Base-by-base conservation (phyloP, 441 rosid genomes). In the Gossypium gossypioides region DNA sequence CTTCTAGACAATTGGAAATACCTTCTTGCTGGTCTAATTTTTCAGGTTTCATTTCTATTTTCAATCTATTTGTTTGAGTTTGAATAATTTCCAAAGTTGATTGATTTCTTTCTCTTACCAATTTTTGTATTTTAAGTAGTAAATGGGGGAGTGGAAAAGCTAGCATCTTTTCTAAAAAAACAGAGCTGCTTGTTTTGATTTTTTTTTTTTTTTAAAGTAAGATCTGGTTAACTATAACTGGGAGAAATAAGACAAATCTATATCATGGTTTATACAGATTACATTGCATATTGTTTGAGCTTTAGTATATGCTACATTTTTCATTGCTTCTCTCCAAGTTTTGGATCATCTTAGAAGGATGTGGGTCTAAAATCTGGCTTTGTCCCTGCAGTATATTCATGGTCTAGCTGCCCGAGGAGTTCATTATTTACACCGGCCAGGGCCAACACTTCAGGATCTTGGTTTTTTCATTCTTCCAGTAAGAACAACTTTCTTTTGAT, bases 361-460 rank as follows among this genome's bases (percentile, higher is more conserved):
- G 15, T 66, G n/a, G 22, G 2, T 68, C 50, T 69, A n/a, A 44
- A 60, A 51, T 18, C 18, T 73, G 40, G 25, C 71, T 15, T 40
- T 66, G 69, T 84, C 22, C 32, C 63, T 24, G 74, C 93, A 95
- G 99, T 95, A 95, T 65, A 81, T 95, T 73, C 99, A 95, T 84
- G 98, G 99, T 72, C 81, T 92, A 79, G 93, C 99, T 79, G 98
- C 99, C 25, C 82, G 90, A 66, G 99, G 99, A 80, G 96, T 96
- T 72, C 99, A 92, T 82, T 96, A 90, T 81, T 70, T 96, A 65
- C 99, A 96, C 77, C 88, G 83, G 72, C 93, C 98, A 0, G 99
- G 97, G 25, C 96, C 96, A 13, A 81, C 79, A 2, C 90, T 95
- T 62, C 96, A 91, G 83, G 99, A 95, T 81, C 86, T 84, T 66